Evolutionary conservation across 1,139 yeast species (phyloP).

Genomic region (Pichia sp.): DNA sequence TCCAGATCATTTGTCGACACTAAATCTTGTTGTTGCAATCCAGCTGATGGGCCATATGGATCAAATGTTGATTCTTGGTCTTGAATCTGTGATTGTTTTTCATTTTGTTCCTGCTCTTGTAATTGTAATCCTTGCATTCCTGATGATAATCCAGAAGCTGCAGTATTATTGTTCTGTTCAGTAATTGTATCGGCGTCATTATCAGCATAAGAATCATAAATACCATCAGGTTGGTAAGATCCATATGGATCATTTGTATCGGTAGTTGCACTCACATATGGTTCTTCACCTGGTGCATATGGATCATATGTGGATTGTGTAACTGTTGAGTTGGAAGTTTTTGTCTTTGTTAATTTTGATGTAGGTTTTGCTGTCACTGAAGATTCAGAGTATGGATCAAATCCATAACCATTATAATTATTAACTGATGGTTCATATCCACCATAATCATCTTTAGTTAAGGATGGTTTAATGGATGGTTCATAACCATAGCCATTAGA

Average conservation of each 20-base stretch:
- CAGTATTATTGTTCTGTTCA: background rate
- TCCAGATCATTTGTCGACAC: slow-evolving; percentile 19
- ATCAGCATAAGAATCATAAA: slow-evolving; percentile 8
- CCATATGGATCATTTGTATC: background rate
- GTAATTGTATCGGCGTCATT: slow-evolving; percentile 2
- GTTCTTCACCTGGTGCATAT: slow-evolving; percentile 17
- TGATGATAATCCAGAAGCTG: slow-evolving; percentile 3
- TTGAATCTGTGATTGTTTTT: slow-evolving; percentile 1
- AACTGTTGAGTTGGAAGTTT: slow-evolving; percentile 17
- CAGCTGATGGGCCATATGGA: slow-evolving; percentile 17
- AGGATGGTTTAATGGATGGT: background rate
- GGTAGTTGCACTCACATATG: background rate
- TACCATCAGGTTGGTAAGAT: slow-evolving; percentile 3
- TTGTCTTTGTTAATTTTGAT: slow-evolving; percentile 6
- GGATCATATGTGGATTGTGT: slow-evolving; percentile 18
- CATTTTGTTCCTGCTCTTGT: slow-evolving; percentile 1
- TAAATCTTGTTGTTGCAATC: slow-evolving; percentile 5
- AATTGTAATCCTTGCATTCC: slow-evolving; percentile 14
- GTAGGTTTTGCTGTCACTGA: slow-evolving; percentile 3
- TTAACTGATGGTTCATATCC: slow-evolving; percentile 14
- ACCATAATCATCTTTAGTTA: background rate
- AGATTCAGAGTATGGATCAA: slow-evolving; percentile 12
- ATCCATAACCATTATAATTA: slow-evolving; percentile 9
- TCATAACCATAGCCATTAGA: background rate
- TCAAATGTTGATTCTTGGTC: slow-evolving; percentile 13